These are phyloP conservation scores for Discostella pseudostelligera DNA, from an alignment of 108 stramenopile genomes.

Conservation along the genomic window DNA sequence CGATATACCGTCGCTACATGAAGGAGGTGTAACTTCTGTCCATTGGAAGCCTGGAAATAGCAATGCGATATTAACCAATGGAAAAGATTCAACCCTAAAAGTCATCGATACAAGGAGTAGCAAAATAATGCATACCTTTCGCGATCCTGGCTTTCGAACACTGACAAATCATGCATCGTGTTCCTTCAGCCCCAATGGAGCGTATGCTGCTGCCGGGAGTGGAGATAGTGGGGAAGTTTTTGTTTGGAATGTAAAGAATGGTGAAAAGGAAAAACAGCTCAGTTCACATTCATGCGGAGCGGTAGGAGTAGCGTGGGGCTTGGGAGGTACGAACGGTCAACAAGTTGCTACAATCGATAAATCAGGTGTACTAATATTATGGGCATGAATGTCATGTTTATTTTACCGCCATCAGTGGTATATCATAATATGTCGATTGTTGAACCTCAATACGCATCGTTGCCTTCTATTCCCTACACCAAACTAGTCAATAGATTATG, in stretches of 20 bases:
- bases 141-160: constrained; percentile 50
- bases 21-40: constrained; percentile 72
- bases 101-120: constrained; percentile 65
- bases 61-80: constrained; percentile 70
- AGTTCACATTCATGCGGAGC: constrained; percentile 56
- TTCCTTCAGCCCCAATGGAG: constrained; percentile 75
- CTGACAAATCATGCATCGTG: constrained; percentile 45
- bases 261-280: constrained; percentile 46
- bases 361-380: constrained; percentile 67
- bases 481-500: background rate
- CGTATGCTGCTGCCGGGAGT: constrained; percentile 62
- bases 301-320: constrained; percentile 74
- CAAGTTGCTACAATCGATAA: constrained; percentile 81
- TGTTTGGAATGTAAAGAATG: constrained; percentile 62
- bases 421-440: too few species aligned
- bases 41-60: constrained; percentile 64
- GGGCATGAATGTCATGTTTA: constrained; percentile 47
- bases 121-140: constrained; percentile 50
- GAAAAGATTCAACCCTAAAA: constrained; percentile 71
- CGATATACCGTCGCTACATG: constrained; percentile 65
- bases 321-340: constrained; percentile 68
- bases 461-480: background rate
- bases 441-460: background rate
- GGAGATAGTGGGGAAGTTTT: constrained; percentile 65
- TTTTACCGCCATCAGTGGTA: too few species aligned